Conservation (phyloP, 2,329 filamentous ascomycete species). For the Moelleriella libera region DNA sequence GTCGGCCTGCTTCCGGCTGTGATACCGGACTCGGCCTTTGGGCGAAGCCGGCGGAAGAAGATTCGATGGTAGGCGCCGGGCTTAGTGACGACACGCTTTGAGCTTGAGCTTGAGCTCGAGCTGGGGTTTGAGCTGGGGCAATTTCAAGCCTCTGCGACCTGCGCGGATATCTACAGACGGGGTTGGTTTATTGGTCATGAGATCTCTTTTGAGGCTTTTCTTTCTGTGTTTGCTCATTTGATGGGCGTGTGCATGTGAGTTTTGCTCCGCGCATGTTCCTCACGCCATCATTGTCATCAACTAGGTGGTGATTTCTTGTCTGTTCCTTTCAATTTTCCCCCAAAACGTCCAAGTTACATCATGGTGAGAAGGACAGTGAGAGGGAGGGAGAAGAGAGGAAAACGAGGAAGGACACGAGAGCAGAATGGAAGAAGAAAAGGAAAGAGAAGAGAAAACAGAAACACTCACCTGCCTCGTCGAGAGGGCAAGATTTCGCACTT, state of each 20-base stretch:
- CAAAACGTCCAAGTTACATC: too few species aligned
- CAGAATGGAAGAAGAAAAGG: background rate
- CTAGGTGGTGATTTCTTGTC: too few species aligned
- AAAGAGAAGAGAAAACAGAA: background rate
- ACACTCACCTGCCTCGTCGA: conserved; percentile 16
- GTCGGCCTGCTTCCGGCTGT: background rate
- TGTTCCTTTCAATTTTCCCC: too few species aligned
- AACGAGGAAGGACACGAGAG: background rate
- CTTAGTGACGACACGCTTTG: conserved; percentile 1
- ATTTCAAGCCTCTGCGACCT: conserved; percentile 8
- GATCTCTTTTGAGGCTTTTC: too few species aligned
- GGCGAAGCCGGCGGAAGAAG: background rate
- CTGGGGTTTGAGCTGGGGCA: conserved; percentile 1
- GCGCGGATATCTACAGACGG: conserved; percentile 10
- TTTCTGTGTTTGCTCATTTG: too few species aligned
- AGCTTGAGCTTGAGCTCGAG: too few species aligned
- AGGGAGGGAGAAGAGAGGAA: background rate
- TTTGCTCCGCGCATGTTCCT: too few species aligned
- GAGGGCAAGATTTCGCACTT: conserved; percentile 19
- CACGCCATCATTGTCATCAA: too few species aligned
- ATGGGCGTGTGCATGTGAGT: too few species aligned
- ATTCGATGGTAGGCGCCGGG: conserved; percentile 1
- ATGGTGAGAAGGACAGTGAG: background rate
- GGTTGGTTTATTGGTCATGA: background rate
- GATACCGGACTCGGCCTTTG: conserved; percentile 1